Evolutionary conservation across 225 moss, liverwort and hornwort species (phyloP), one percentile per base, ranked within the genome.

Genomic region (Marchantia paleacea): DNA sequence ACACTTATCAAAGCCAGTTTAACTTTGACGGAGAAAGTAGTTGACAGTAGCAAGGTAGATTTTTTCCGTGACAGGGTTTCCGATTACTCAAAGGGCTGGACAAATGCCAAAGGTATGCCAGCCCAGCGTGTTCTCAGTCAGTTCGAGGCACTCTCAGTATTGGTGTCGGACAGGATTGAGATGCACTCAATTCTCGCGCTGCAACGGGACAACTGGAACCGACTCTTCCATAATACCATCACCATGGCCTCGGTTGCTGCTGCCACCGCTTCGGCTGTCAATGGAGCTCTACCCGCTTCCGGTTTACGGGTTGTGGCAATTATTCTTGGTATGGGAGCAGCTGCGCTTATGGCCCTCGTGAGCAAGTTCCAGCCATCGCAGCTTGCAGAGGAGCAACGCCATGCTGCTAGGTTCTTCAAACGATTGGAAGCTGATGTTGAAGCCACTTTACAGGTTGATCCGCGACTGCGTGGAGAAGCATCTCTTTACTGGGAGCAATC

Each of bases 361-460:
- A 89, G 78, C 25, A 85, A 78, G 57, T 29, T 89, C 69, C 91
- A 89, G 30, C 92, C 91, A 1, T 85, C 88, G 3, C 84, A 86
- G 79, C 84, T 88, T 10, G 90, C 88, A 11, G 88, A 90, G 82
- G 79, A 90, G 84, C 88, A 88, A 53, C 86, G 92, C 19, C 81
- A 82, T 28, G 91, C 91, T 0, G 84, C 92, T 47, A 80, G 88
- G 0, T 88, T 84, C 78, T 89, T 82, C 81, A 85, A 76, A 51
- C 66, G 73, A 54, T 53, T 64, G 20, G 64, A 9, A 64, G 64
- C 18, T 64, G 64, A 64, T 24, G 11, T 64, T 3, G 20, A 64
- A 67, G 82, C 86, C 30, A 86, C 39, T 39, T 39, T 39, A 39
- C 39, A 39, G 39, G 39, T 39, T 39, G 39, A 39, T 39, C 39